phyloP scores from a whole-genome alignment of 2,329 filamentous ascomycete genomes.

The Alternaria angustiovoidea region DNA sequence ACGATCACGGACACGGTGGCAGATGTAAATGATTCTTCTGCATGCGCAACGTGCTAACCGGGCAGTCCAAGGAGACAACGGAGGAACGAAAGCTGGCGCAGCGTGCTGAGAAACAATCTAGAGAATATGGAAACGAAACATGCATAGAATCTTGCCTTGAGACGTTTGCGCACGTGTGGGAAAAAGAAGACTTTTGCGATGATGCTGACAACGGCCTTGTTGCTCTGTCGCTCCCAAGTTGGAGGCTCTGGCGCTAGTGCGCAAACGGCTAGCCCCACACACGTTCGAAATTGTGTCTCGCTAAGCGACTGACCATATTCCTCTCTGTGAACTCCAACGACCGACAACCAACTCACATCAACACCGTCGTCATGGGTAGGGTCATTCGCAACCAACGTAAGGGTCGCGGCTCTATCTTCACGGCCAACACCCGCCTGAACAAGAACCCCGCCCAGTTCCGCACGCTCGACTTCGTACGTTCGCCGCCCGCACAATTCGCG shows the following conservation, averaged over 20 bases:
- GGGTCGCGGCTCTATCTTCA: constrained; percentile 79
- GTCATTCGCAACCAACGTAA: constrained; percentile 79
- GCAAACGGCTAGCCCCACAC: constrained; percentile 17
- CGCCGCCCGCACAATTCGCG: constrained; percentile 31
- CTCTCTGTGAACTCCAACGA: constrained; percentile 10
- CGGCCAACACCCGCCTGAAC: constrained; percentile 74
- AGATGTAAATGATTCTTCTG: neutral
- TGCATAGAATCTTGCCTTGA: too few species aligned
- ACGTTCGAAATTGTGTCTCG: constrained; percentile 20
- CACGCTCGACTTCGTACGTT: constrained; percentile 81
- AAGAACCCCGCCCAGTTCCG: constrained; percentile 96
- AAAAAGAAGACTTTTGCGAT: neutral
- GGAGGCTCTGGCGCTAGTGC: constrained; percentile 1
- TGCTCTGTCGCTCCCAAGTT: neutral
- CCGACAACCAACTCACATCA: constrained; percentile 37
- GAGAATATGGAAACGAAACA: too few species aligned
- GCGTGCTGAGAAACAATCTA: too few species aligned
- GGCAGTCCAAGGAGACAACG: neutral
- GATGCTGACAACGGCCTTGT: neutral
- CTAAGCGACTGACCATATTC: constrained; percentile 5
- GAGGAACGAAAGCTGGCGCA: neutral
- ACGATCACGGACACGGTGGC: neutral
- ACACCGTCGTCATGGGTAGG: constrained; percentile 63
- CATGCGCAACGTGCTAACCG: too few species aligned
- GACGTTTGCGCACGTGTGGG: too few species aligned